Evolutionary conservation across 345 rosid species (phyloP).

Genomic region (Lagerstroemia speciosa): DNA sequence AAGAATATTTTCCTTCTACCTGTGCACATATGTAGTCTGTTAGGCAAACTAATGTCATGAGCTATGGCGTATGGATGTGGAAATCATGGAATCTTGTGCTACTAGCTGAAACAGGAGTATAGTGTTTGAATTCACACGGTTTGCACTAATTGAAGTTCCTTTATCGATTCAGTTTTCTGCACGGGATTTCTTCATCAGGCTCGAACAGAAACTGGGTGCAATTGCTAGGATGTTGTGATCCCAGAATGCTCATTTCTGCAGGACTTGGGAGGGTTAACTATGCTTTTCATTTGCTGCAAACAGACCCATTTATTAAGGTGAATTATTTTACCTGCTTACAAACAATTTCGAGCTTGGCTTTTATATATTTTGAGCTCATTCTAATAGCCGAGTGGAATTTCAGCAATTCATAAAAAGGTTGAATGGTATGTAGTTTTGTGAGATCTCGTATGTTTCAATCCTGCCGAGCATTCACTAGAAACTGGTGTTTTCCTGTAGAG

Average conservation of each 20-base stretch:
- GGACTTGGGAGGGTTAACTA: constrained; percentile 16
- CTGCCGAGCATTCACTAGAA: not conserved
- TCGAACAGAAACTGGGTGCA: constrained; percentile 12
- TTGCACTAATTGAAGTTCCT: not conserved
- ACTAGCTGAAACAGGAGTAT: not conserved
- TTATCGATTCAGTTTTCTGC: constrained; percentile 18
- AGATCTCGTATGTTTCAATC: too few species aligned
- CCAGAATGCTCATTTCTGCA: constrained; percentile 3
- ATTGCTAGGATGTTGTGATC: constrained; percentile 13
- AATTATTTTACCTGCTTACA: not conserved
- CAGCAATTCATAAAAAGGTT: not conserved
- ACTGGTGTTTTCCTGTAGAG: constrained; percentile 14
- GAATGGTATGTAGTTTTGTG: not conserved
- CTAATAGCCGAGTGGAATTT: not conserved
- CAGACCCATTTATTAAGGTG: constrained; percentile 25
- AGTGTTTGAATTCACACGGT: not conserved
- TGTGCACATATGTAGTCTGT: too few species aligned
- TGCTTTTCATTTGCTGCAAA: constrained; percentile 23
- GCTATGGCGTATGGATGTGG: not conserved
- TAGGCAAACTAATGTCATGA: not conserved
- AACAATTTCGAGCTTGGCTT: not conserved
- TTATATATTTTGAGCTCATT: not conserved
- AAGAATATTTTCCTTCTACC: not conserved
- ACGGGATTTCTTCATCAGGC: constrained; percentile 14
- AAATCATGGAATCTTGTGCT: not conserved